phyloP scores from a whole-genome alignment of 2,329 filamentous ascomycete genomes.

The Cyphellophora europaea region DNA sequence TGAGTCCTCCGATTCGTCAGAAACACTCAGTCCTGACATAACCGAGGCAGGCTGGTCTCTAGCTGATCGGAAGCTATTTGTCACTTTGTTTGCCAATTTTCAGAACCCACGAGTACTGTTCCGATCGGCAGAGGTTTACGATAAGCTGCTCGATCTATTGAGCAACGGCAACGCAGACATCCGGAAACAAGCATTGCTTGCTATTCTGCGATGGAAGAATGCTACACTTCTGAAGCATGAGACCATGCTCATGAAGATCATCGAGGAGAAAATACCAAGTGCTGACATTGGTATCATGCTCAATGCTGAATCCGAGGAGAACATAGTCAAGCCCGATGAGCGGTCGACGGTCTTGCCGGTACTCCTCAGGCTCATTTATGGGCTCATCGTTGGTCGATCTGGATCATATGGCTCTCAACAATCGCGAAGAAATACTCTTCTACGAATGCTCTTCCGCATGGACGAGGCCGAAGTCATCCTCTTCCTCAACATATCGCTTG shows the following conservation, averaged over 20 bases:
- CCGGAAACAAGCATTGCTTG: slow-evolving; percentile 75
- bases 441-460: slow-evolving; percentile 73
- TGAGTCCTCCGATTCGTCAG: slow-evolving; percentile 13
- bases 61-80: slow-evolving; percentile 70
- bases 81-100: slow-evolving; percentile 76
- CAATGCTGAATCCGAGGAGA: slow-evolving; percentile 55
- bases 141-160: slow-evolving; percentile 64
- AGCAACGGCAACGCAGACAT: slow-evolving; percentile 85
- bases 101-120: slow-evolving; percentile 77
- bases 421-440: slow-evolving; percentile 61
- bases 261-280: slow-evolving; percentile 85
- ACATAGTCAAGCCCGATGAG: slow-evolving; percentile 64
- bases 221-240: slow-evolving; percentile 66
- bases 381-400: slow-evolving; percentile 74
- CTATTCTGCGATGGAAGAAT: slow-evolving; percentile 82
- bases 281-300: slow-evolving; percentile 90
- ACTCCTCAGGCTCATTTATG: slow-evolving; percentile 78
- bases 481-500: slow-evolving; percentile 76
- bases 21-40: slow-evolving; percentile 18
- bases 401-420: slow-evolving; percentile 71
- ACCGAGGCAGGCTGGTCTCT: slow-evolving; percentile 31
- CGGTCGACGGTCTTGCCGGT: slow-evolving; percentile 70
- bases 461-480: slow-evolving; percentile 63
- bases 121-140: slow-evolving; percentile 65
- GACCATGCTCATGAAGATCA: slow-evolving; percentile 73